A percentile compares a stretch with the other conserved stretches of the same genome.
phyloP scores from a whole-genome alignment of 1,284 basidiomycete species.

The Fomitiporia mediterranea region DNA sequence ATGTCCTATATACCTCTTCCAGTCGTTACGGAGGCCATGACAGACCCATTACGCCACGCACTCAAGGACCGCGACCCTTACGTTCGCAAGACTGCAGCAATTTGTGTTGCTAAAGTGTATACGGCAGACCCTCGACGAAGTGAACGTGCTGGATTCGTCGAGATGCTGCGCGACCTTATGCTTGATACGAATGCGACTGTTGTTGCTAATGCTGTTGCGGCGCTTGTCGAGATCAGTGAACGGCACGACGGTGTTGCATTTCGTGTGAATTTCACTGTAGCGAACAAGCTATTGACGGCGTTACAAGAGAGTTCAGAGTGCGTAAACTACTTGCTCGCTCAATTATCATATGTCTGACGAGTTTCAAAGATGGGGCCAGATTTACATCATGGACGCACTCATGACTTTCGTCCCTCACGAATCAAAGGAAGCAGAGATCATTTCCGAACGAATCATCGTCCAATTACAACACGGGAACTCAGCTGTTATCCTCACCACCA shows the following conservation, averaged over 20 bases:
- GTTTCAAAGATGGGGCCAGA: constrained; percentile 87
- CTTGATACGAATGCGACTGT: constrained; percentile 94
- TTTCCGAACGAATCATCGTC: constrained; percentile 90
- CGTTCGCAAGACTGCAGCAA: constrained; percentile 94
- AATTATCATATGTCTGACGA: constrained; percentile 1
- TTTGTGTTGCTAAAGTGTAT: constrained; percentile 90
- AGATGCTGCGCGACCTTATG: constrained; percentile 82
- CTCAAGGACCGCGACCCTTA: constrained; percentile 90
- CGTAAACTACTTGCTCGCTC: constrained; percentile 31
- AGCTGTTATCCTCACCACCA: constrained; percentile 90
- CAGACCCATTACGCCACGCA: constrained; percentile 83
- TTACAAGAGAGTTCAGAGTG: constrained; percentile 90
- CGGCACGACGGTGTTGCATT: constrained; percentile 87
- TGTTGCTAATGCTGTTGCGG: constrained; percentile 91
- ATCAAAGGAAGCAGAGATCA: constrained; percentile 85
- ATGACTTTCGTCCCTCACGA: constrained; percentile 90
- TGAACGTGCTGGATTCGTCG: constrained; percentile 82
- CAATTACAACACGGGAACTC: constrained; percentile 92
- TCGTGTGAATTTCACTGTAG: constrained; percentile 76
- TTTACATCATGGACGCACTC: constrained; percentile 95
- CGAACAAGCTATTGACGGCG: constrained; percentile 80
- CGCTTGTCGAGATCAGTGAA: constrained; percentile 89
- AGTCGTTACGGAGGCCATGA: constrained; percentile 71
- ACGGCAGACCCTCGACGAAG: constrained; percentile 79
- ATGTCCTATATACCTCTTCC: constrained; percentile 95